Base-by-base conservation (phyloP, 2,329 filamentous ascomycete genomes). In the Colletotrichum lindemuthianum region DNA sequence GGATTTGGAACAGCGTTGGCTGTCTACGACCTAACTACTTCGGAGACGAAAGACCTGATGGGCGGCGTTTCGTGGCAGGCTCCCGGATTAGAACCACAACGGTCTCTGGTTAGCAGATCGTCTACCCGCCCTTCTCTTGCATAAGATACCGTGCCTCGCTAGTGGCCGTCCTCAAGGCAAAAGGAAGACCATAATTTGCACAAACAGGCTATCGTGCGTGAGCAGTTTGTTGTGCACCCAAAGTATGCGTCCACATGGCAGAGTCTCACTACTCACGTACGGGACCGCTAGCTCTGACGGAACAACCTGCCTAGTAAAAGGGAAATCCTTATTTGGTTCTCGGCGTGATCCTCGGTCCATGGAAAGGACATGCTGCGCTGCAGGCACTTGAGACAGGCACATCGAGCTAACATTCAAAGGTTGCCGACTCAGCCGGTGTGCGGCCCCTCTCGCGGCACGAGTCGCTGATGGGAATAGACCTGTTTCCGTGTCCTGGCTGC, bases 71-170 rank as follows among this genome's bases (percentile, higher is more conserved):
- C 16, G 16, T 13, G 24, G 37, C 39, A 15, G 8, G n/a, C 39
- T 50, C 24, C 45, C 36, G 61, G 36, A 39, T 45, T 51, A 56
- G 52, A 37, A 8, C 55, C 55, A 37, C 13, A 50, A 47, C 45
- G 33, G 34, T 10, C 39, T 51, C 13, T 13, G 40, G 43, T 45
- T 52, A 60, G 58, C 41, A 56, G 58, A 61, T 61, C 47, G 59
- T 12, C 44, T 56, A 55, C 57, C 57, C 51, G 57, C 51, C 58
- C 36, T 51, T 41, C 24, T 24, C 24, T 36, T n/a, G 11, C 13
- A 48, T 24, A 56, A 47, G 44, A 50, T 50, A 59, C 24, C 24
- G 24, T 24, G 36, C 50, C 50, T 58, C 32, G 12, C 15, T 11
- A 9, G 43, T 39, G n/a, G 48, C 51, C 16, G 47, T 49, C 51